A percentile compares a stretch with the other conserved stretches of the same genome.
Evolutionary conservation across 192 early-diverging fungal genomes (phyloP).

Genomic region (Entomortierella lignicola): DNA sequence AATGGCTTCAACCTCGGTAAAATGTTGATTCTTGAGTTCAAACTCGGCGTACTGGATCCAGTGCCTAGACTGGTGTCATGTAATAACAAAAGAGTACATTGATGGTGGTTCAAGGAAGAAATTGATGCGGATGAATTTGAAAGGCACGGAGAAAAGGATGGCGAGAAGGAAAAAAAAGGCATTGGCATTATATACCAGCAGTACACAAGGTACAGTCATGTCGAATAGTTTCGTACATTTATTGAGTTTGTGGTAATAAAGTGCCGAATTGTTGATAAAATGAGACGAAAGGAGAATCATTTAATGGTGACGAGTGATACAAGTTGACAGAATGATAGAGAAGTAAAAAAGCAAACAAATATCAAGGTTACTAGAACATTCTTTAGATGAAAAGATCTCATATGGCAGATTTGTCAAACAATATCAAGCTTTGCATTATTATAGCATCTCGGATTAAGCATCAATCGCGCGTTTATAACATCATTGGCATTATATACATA

Average conservation of each 20-base stretch:
- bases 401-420: too few relatives aligned
- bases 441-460: not conserved
- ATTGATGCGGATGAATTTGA: constrained; percentile 22
- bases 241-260: constrained; percentile 21
- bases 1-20: constrained; percentile 82
- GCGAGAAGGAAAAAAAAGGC: not conserved
- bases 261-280: not conserved
- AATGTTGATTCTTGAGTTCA: constrained; percentile 83
- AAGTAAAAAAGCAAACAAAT: constrained; percentile 17
- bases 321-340: constrained; percentile 14
- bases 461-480: not conserved
- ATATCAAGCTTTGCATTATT: not conserved
- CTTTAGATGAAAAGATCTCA: too few relatives aligned
- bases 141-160: not conserved
- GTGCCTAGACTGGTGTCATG: constrained; percentile 66
- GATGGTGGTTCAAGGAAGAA: not conserved
- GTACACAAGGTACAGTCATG: constrained; percentile 19
- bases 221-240: constrained; percentile 14
- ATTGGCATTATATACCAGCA: constrained; percentile 21
- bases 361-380: constrained; percentile 11
- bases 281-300: not conserved
- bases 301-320: not conserved
- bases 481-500: not conserved
- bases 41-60: constrained; percentile 85
- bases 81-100: constrained; percentile 1